These are phyloP conservation scores for Drechmeria coniospora DNA, from an alignment of 2,329 filamentous ascomycete species.

Conservation along the genomic window DNA sequence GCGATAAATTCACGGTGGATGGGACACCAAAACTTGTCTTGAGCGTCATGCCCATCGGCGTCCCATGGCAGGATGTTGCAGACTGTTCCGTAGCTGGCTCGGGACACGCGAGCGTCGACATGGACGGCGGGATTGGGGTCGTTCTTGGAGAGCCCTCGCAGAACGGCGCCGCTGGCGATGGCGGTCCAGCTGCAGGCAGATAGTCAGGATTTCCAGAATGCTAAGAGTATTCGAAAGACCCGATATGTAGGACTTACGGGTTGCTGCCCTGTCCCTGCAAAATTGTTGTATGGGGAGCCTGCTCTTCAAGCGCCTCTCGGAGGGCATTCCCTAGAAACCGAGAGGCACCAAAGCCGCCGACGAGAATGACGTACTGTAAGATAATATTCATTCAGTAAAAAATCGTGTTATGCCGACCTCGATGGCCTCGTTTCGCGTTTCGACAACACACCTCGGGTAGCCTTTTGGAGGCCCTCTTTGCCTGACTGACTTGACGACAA, in stretches of 20 bases:
- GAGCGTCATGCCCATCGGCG: not conserved
- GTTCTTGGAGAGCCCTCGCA: conserved; percentile 7
- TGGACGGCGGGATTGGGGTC: not conserved
- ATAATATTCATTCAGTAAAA: not conserved
- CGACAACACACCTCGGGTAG: conserved; percentile 15
- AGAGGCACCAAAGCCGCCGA: conserved; percentile 22
- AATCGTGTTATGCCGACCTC: not conserved
- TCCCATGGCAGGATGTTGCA: not conserved
- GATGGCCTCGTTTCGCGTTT: no score
- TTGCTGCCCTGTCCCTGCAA: conserved; percentile 14
- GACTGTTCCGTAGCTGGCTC: conserved; percentile 12
- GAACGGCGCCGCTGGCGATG: conserved; percentile 18
- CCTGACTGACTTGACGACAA: not conserved
- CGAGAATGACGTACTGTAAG: conserved; percentile 20
- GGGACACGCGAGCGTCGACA: conserved; percentile 11
- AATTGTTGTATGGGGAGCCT: conserved; percentile 6
- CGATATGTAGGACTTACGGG: conserved; percentile 22
- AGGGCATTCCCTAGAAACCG: conserved; percentile 13
- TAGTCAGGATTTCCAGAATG: not conserved
- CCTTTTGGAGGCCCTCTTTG: conserved; percentile 2
- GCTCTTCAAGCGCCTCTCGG: rapidly evolving
- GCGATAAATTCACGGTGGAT: conserved; percentile 1
- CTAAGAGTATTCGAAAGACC: no score
- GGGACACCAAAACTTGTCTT: conserved; percentile 7
- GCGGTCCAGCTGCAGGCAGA: conserved; percentile 16